Percentiles rank a stretch among this genome's conserved stretches.
phyloP scores from a whole-genome alignment of 768 basidiomycete species.

The Leccinum incarnatum region DNA sequence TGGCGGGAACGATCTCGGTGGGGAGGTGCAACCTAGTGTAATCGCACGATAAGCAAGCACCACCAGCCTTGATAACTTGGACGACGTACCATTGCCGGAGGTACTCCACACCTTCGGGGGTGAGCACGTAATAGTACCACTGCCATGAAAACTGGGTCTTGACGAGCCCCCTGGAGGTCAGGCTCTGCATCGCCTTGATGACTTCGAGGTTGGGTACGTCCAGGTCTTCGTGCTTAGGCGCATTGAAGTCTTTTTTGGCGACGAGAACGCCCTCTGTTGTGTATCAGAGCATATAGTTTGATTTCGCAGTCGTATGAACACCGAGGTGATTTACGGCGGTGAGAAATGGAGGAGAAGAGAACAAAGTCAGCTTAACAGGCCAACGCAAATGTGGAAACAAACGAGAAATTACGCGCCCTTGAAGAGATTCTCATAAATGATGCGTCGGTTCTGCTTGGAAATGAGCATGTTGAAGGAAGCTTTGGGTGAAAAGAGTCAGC shows the following conservation, averaged over 20 bases:
- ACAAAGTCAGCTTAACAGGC: neutral
- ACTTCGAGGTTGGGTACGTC: slow-evolving; percentile 69
- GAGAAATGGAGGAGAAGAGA: neutral
- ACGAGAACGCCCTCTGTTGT: slow-evolving; percentile 91
- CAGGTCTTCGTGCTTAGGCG: slow-evolving; percentile 92
- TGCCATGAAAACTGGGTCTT: slow-evolving; percentile 99
- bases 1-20: slow-evolving; percentile 92
- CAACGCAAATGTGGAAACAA: neutral
- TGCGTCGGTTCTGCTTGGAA: slow-evolving; percentile 89
- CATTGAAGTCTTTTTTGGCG: slow-evolving; percentile 99
- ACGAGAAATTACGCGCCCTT: slow-evolving; percentile 67
- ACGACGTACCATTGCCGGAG: slow-evolving; percentile 77
- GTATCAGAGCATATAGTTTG: neutral
- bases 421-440: slow-evolving; percentile 99
- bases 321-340: too few species aligned
- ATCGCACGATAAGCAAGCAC: neutral
- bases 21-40: slow-evolving; percentile 83
- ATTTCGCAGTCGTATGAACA: neutral
- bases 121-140: slow-evolving; percentile 97
- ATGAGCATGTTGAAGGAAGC: slow-evolving; percentile 79
- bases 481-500: slow-evolving; percentile 31
- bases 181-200: slow-evolving; percentile 68
- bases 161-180: slow-evolving; percentile 78
- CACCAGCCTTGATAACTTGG: neutral
- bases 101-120: slow-evolving; percentile 95